Base-by-base conservation (phyloP, 441 rosid genomes). In the Jatropha podagrica region DNA sequence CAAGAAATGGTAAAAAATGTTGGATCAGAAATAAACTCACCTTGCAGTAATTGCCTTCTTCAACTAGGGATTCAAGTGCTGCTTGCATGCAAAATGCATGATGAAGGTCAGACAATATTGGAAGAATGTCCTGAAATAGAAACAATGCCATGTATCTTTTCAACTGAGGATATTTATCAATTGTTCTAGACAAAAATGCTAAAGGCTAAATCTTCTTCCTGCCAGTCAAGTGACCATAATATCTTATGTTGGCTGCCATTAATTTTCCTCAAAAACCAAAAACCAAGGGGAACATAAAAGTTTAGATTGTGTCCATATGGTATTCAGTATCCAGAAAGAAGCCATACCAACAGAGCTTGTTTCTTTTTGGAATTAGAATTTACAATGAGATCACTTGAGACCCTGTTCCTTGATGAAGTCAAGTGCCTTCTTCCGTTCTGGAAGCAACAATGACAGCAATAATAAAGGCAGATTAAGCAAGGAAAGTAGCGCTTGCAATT, bases 341-440 rank as follows among this genome's bases (percentile, higher is more conserved):
- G 66, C 72, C 79, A 20, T 89, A 94, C 99, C 97, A 85, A 83
- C 68, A 96, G 94, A 83, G 98, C 88, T 86, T 96, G 98, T 71
- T 96, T 96, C 90, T 84, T 91, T 82, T 91, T 96, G 68, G 97
- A 88, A 86, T 88, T 80, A 40, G 92, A 84, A 91, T 96, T 90
- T 75, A 94, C 99, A 74, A 94, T 85, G 75, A 96, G 99, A 86
- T 96, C 99, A 82, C 98, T 90, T 26, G 99, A 94, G 68, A 95
- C 97, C 87, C 92, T 98, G 62, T 88, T 94, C 92, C 90, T 89
- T 52, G 99, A 94, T 54, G 98, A 92, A 60, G 87, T 88, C 80
- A 96, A 82, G 83, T 94, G 91, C 81, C 99, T 87, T 83, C 99
- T 86, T 79, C 99, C 99, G 85, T 96, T 96, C 98, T 96, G 90